These are phyloP conservation scores for Penicillium paxilli DNA, from an alignment of 495 filamentous ascomycete genomes.

Conservation along the genomic window DNA sequence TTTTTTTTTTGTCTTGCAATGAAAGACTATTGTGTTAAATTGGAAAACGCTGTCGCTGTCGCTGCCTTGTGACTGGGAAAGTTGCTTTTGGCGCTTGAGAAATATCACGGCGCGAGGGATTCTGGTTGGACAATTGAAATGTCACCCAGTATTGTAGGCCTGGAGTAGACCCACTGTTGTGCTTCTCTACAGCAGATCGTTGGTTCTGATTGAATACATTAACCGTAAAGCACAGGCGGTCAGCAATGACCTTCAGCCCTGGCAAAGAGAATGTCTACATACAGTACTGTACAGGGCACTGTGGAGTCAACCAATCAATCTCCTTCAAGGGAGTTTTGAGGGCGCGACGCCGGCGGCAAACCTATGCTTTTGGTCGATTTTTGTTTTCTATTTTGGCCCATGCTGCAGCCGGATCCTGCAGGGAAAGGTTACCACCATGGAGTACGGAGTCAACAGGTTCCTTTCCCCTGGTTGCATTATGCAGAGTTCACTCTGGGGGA, in stretches of 20 bases:
- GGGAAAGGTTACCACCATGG: neutral
- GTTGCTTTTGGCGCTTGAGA: neutral
- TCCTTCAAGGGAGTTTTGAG: slow-evolving; percentile 2
- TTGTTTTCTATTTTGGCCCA: neutral
- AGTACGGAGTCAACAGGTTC: no score
- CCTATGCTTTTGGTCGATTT: neutral
- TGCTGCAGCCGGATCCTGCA: no score
- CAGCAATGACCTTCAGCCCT: neutral
- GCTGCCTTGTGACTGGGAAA: neutral
- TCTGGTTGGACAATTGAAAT: slow-evolving; percentile 9
- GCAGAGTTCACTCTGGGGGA: no score
- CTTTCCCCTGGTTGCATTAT: no score
- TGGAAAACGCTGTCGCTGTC: no score
- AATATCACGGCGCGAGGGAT: neutral
- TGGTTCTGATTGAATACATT: slow-evolving; percentile 1
- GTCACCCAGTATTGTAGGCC: slow-evolving; percentile 1
- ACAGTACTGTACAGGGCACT: no score
- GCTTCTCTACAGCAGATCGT: neutral
- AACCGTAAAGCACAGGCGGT: slow-evolving; percentile 7
- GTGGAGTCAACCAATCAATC: neutral
- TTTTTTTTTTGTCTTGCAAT: no score
- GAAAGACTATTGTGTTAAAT: neutral
- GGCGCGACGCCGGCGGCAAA: slow-evolving; percentile 23
- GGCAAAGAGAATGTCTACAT: neutral
- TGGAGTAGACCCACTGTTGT: neutral